These are phyloP conservation scores for Akebia trifoliata DNA, from an alignment of 164 flowering plant genomes.

Conservation along the genomic window DNA sequence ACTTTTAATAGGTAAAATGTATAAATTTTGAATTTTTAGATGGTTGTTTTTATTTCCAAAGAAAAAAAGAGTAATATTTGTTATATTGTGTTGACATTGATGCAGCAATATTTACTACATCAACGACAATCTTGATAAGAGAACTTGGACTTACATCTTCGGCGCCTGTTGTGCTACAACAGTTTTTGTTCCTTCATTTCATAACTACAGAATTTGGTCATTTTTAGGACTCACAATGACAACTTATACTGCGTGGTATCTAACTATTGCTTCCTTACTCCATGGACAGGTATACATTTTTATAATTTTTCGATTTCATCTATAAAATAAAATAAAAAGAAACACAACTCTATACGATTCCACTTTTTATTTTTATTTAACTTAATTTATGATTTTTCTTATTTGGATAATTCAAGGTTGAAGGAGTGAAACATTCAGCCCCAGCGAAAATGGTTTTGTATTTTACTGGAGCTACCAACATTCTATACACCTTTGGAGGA, in stretches of 20 bases:
- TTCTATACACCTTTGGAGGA: constrained; percentile 86
- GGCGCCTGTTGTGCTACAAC: constrained; percentile 89
- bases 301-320: neutral
- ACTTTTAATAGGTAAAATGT: too few species aligned
- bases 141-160: constrained; percentile 84
- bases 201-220: constrained; percentile 87
- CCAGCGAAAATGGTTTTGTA: constrained; percentile 63
- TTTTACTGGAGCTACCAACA: constrained; percentile 80
- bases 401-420: constrained; percentile 34
- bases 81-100: neutral
- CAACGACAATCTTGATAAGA: constrained; percentile 68
- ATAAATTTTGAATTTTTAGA: too few species aligned
- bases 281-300: constrained; percentile 64
- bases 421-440: constrained; percentile 63
- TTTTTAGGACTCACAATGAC: constrained; percentile 86
- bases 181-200: constrained; percentile 79
- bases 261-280: constrained; percentile 63
- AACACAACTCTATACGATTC: too few species aligned
- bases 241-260: constrained; percentile 85
- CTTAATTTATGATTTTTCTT: neutral
- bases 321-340: too few species aligned
- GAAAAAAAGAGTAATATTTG: neutral
- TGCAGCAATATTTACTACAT: constrained; percentile 86
- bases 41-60: too few species aligned
- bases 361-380: neutral